Evolutionary conservation across 139 green algal genomes (phyloP).

Genomic region (Haematococcus lacustris): DNA sequence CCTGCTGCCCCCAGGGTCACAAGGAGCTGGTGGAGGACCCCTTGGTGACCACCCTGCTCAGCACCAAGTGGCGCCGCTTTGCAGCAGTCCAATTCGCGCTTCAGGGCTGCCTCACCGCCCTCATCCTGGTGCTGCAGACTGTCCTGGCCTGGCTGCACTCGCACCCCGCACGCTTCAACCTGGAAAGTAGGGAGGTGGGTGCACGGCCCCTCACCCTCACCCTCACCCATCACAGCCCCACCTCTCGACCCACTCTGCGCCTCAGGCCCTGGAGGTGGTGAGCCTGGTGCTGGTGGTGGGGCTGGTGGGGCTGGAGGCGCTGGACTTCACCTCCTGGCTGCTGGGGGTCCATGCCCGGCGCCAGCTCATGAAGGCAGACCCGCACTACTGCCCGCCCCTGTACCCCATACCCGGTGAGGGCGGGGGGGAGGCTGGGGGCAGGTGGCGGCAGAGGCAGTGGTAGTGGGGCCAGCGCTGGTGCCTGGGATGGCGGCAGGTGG

Average conservation of each 20-base stretch:
- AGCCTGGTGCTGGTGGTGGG: conserved; percentile 27
- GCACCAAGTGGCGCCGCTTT: conserved; percentile 50
- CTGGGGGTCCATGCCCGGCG: conserved; percentile 22
- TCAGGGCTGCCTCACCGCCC: conserved; percentile 22
- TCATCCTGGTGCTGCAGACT: conserved; percentile 31
- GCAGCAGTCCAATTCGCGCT: conserved; percentile 22
- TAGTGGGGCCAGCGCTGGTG: too few relatives aligned
- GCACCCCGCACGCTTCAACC: conserved; percentile 1
- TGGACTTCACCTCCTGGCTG: conserved; percentile 27
- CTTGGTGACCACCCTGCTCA: conserved; percentile 39
- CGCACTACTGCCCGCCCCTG: conserved; percentile 28
- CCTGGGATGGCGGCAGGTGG: too few relatives aligned
- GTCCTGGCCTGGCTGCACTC: conserved; percentile 38
- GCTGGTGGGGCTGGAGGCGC: conserved; percentile 27
- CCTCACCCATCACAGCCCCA: too few relatives aligned
- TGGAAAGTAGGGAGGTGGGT: background rate
- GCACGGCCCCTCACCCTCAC: too few relatives aligned
- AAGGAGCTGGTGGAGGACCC: conserved; percentile 39
- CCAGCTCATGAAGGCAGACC: conserved; percentile 24
- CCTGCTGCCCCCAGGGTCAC: conserved; percentile 13
- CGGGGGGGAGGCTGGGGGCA: too few relatives aligned
- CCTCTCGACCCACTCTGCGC: too few relatives aligned
- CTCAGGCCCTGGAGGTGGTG: conserved; percentile 31
- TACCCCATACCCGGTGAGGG: conserved; percentile 43
- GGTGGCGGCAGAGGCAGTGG: too few relatives aligned